Evolutionary conservation across 129 eudicot genomes (phyloP).

Genomic region (Centella asiatica): DNA sequence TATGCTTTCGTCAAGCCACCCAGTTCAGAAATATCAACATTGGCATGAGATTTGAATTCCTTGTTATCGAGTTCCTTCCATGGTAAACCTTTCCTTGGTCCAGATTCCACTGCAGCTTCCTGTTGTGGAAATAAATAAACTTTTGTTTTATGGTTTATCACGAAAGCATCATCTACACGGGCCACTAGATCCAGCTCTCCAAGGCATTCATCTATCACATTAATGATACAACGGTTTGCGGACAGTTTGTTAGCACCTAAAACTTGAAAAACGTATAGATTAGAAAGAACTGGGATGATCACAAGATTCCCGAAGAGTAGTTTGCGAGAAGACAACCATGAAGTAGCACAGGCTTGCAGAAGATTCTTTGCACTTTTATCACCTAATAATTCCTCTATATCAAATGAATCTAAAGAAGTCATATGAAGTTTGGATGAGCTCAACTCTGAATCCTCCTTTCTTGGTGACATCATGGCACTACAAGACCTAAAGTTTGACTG

Average conservation of each 20-base stretch:
- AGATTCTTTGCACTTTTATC: constrained; percentile 59
- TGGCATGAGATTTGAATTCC: constrained; percentile 17
- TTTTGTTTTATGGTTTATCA: constrained; percentile 50
- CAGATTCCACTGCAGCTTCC: constrained; percentile 10
- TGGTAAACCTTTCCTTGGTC: constrained; percentile 19
- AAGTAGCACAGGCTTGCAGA: constrained; percentile 52
- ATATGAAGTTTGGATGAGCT: constrained; percentile 5
- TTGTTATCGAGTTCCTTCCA: constrained; percentile 19
- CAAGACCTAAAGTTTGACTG: constrained; percentile 48
- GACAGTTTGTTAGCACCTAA: constrained; percentile 35
- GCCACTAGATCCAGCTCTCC: constrained; percentile 19
- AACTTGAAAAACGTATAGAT: constrained; percentile 57
- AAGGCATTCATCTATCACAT: constrained; percentile 13
- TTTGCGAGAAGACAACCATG: constrained; percentile 53
- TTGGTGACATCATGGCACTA: constrained; percentile 30
- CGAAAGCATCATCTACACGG: constrained; percentile 27
- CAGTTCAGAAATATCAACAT: constrained; percentile 34
- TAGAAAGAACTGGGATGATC: constrained; percentile 56
- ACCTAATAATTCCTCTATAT: constrained; percentile 41
- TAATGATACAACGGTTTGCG: constrained; percentile 17
- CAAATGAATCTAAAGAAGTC: constrained; percentile 25
- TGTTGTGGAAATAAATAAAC: constrained; percentile 34
- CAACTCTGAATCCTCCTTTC: constrained; percentile 25
- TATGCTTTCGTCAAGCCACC: constrained; percentile 80
- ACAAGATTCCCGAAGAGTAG: constrained; percentile 66